A percentile compares a stretch with the other conserved stretches of the same genome.
phyloP scores from a whole-genome alignment of 192 early-diverging fungal species.

The Gamsiella multidivaricata region DNA sequence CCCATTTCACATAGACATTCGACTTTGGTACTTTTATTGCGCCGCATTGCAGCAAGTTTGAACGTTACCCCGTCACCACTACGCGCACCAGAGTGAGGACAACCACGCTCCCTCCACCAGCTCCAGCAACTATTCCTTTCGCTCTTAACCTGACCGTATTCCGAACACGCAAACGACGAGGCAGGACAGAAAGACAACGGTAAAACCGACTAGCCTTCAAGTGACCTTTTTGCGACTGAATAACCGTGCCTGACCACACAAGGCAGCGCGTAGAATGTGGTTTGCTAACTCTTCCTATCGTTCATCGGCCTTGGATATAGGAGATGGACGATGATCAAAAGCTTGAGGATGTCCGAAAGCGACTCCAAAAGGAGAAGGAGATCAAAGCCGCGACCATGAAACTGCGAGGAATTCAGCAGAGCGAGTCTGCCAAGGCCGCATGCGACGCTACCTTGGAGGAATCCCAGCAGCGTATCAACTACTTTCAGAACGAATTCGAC shows the following conservation, averaged over 20 bases:
- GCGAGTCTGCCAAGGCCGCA: constrained; percentile 61
- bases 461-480: constrained; percentile 74
- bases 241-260: too few species aligned
- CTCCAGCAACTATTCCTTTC: neutral
- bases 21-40: too few species aligned
- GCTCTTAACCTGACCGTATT: neutral
- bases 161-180: too few species aligned
- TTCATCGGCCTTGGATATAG: too few species aligned
- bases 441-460: constrained; percentile 79
- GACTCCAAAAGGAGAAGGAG: constrained; percentile 54
- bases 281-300: neutral
- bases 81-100: too few species aligned
- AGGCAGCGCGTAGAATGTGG: neutral
- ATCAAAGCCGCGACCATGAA: constrained; percentile 53
- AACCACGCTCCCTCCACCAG: too few species aligned
- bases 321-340: constrained; percentile 48
- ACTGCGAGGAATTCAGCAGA: constrained; percentile 43
- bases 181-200: constrained; percentile 3
- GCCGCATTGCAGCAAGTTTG: too few species aligned
- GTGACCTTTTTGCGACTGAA: neutral
- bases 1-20: too few species aligned
- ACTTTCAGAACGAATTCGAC: constrained; percentile 72
- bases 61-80: too few species aligned
- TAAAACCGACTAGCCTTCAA: too few species aligned
- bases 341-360: constrained; percentile 44